Evolutionary conservation across 345 rosid species (phyloP).

Genomic region (Gossypium australe): DNA sequence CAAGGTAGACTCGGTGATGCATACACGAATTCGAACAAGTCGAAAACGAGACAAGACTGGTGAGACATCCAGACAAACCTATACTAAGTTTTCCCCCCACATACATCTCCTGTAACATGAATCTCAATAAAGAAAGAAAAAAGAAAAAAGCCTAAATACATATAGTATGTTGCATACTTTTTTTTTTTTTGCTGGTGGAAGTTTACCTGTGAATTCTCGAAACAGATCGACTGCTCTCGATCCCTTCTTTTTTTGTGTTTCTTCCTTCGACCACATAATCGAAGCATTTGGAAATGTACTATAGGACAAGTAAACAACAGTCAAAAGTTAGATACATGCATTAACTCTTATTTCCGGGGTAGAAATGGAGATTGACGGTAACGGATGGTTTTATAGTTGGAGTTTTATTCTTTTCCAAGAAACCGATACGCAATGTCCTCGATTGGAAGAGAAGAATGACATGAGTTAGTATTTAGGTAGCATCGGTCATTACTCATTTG

Average conservation of each 20-base stretch:
- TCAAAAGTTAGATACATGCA: neutral
- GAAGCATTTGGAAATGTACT: slow-evolving; percentile 22
- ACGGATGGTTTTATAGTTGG: slow-evolving; percentile 23
- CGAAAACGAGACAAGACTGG: neutral
- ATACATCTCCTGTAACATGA: slow-evolving; percentile 22
- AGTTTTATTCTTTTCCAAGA: slow-evolving; percentile 18
- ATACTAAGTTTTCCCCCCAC: neutral
- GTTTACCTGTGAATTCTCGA: neutral
- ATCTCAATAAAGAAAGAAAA: slow-evolving; percentile 4
- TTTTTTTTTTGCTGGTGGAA: slow-evolving; percentile 5
- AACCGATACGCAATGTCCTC: slow-evolving; percentile 13
- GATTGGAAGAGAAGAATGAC: slow-evolving; percentile 5
- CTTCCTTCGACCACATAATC: slow-evolving; percentile 25
- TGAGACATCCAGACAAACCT: neutral
- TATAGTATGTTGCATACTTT: slow-evolving; percentile 22
- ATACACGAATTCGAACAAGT: neutral
- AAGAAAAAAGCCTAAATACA: slow-evolving; percentile 24
- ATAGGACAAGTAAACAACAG: slow-evolving; percentile 27
- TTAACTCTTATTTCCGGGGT: neutral
- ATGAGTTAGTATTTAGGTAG: neutral
- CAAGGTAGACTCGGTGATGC: neutral
- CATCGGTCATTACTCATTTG: slow-evolving; percentile 42
- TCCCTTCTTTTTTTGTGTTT: slow-evolving; percentile 16
- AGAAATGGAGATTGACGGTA: slow-evolving; percentile 20
- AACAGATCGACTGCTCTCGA: neutral